Evolutionary conservation across 164 flowering plant genomes (phyloP).

Genomic region (Stephania yunnanensis): DNA sequence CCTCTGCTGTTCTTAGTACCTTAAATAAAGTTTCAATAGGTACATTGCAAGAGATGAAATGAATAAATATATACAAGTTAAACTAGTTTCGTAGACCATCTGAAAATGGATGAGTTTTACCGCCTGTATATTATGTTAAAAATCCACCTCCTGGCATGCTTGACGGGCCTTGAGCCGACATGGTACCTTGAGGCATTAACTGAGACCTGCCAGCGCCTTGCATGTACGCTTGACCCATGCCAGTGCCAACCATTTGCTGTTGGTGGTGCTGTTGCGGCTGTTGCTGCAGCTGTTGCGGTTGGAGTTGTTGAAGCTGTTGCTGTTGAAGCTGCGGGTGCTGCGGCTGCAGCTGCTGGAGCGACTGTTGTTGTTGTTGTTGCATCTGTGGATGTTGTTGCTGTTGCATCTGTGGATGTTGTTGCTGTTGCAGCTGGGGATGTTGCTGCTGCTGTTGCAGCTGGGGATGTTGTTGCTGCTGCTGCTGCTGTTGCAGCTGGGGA

Average conservation of each 20-base stretch:
- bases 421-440: constrained; percentile 17
- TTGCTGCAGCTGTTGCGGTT: constrained; percentile 22
- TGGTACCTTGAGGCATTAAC: constrained; percentile 62
- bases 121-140: constrained; percentile 27
- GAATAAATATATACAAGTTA: neutral
- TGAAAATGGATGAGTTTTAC: neutral
- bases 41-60: neutral
- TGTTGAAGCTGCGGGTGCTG: constrained; percentile 27
- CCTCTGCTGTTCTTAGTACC: neutral
- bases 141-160: constrained; percentile 70
- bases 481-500: constrained; percentile 26
- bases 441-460: constrained; percentile 26
- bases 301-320: neutral
- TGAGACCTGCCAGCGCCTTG: constrained; percentile 73
- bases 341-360: constrained; percentile 22
- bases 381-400: constrained; percentile 27
- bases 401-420: constrained; percentile 19
- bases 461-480: constrained; percentile 21
- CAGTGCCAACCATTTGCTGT: constrained; percentile 42
- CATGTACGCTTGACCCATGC: constrained; percentile 56
- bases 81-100: neutral
- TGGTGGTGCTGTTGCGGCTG: constrained; percentile 26
- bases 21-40: neutral
- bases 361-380: constrained; percentile 19
- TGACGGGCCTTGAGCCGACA: constrained; percentile 60